Base-by-base conservation (phyloP, 1,139 yeast genomes). In the Yamadazyma triangularis region DNA sequence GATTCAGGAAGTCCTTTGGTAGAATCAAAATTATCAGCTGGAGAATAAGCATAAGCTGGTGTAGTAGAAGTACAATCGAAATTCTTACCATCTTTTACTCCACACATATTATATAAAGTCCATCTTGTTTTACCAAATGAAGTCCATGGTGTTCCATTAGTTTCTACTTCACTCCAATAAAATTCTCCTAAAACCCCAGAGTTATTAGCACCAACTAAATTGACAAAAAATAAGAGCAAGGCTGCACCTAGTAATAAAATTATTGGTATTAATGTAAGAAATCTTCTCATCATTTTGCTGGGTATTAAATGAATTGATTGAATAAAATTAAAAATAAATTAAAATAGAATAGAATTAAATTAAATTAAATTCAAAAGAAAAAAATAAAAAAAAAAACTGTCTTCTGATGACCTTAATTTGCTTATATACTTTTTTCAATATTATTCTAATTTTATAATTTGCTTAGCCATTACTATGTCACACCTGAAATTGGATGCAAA, bases 81-180 rank as follows among this genome's bases (percentile, higher is more conserved):
- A 32, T 58, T 51, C 31, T 62, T 61, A 29, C 68, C 64, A 40
- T 57, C 48, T 18, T 35, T 37, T 15, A 60, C 74, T 19, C 69
- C 77, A 60, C 95, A 86, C 38, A 65, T 50, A 30, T 71, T 68
- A 57, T 83, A 85, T 45, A 69, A 64, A n/a, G 87, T 81, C 94
- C 94, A 85, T 53, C 86, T 67, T 4, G 79, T 65, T 21, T 56
- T 47, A 15, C 52, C 43, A 21, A 14, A 18, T 8, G n/a, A 3
- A 11, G 30, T 21, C 35, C 36, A 30, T 28, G 61, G 56, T 4
- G 58, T 51, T 16, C 81, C 77, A n/a, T 72, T 55, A 18, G 93
- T 80, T 39, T 77, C 78, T 13, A 84, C 88, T 49, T 79, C 65
- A 23, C 86, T 58, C 81, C 85, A 84, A 59, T 77, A 84, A 54